phyloP scores from a whole-genome alignment of 2,329 filamentous ascomycete genomes.

The Knoxdaviesia capensis region DNA sequence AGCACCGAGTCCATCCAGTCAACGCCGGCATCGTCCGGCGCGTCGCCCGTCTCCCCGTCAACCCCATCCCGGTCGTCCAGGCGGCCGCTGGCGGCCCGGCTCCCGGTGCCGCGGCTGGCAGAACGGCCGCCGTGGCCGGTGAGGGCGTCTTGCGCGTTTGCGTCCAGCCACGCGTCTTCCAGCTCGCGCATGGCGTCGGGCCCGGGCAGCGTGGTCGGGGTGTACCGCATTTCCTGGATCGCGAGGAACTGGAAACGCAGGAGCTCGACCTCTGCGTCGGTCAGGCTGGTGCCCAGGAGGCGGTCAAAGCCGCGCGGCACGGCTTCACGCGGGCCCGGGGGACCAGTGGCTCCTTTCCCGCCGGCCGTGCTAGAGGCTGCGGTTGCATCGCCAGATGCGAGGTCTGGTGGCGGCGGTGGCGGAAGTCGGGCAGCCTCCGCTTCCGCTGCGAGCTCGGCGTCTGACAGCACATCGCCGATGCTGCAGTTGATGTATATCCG shows the following conservation, averaged over 20 bases:
- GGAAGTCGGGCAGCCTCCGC: constrained; percentile 21
- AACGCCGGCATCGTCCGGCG: constrained; percentile 15
- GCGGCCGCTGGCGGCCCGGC: constrained; percentile 17
- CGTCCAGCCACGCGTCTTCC: constrained; percentile 85
- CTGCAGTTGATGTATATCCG: constrained; percentile 86
- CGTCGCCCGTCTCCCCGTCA: constrained; percentile 6
- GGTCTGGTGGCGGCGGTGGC: constrained; percentile 9
- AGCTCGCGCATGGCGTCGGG: constrained; percentile 55
- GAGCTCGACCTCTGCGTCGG: constrained; percentile 59
- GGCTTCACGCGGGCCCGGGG: not conserved
- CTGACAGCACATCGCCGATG: constrained; percentile 55
- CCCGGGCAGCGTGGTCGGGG: constrained; percentile 74
- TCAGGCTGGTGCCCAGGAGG: constrained; percentile 64
- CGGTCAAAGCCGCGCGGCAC: constrained; percentile 63
- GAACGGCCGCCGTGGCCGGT: constrained; percentile 16
- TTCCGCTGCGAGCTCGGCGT: constrained; percentile 51
- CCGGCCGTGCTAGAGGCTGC: constrained; percentile 6
- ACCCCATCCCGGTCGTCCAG: constrained; percentile 5
- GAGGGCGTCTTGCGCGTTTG: constrained; percentile 22
- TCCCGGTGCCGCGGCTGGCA: constrained; percentile 4
- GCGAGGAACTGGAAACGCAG: constrained; percentile 77
- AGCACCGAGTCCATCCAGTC: constrained; percentile 68
- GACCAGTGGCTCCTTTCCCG: not conserved
- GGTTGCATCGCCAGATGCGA: constrained; percentile 2
- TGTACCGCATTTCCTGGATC: constrained; percentile 64